These are phyloP conservation scores for Physcomitrellopsis africana DNA, from an alignment of 225 moss, liverwort and hornwort genomes.

Conservation along the genomic window DNA sequence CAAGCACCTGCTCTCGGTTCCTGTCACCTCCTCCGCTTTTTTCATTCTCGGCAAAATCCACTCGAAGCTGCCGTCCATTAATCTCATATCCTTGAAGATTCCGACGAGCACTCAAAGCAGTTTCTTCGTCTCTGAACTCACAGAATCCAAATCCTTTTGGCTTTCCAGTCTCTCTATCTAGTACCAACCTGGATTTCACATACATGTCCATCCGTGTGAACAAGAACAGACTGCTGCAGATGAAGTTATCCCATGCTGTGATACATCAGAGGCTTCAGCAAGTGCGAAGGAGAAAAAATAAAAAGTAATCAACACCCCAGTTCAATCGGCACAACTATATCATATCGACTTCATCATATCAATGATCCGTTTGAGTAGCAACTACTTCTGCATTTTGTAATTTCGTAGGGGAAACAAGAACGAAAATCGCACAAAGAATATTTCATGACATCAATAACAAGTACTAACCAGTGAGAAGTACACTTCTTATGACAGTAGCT, in stretches of 20 bases:
- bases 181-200: slow-evolving; percentile 85
- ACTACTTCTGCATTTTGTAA: too few relatives aligned
- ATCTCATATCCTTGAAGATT: slow-evolving; percentile 98
- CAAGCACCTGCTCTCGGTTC: slow-evolving; percentile 89
- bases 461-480: background rate
- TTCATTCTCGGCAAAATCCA: slow-evolving; percentile 77
- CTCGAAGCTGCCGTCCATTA: slow-evolving; percentile 82
- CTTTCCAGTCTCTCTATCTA: slow-evolving; percentile 98
- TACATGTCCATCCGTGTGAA: slow-evolving; percentile 19
- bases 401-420: background rate
- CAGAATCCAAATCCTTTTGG: slow-evolving; percentile 99
- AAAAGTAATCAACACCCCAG: background rate
- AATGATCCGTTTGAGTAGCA: too few relatives aligned
- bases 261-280: slow-evolving; percentile 7
- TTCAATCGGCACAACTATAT: background rate
- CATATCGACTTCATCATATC: slow-evolving; percentile 6
- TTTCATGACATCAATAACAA: background rate
- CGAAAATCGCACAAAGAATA: slow-evolving; percentile 1
- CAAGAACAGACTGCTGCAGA: slow-evolving; percentile 29
- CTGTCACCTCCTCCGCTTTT: slow-evolving; percentile 88
- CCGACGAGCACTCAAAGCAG: slow-evolving; percentile 96
- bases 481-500: slow-evolving; percentile 1
- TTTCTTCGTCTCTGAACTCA: slow-evolving; percentile 99
- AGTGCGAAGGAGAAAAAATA: background rate
- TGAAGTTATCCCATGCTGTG: background rate